Conservation (phyloP, 192 early-diverging fungal species). For the Spizellomyces punctatus region DNA sequence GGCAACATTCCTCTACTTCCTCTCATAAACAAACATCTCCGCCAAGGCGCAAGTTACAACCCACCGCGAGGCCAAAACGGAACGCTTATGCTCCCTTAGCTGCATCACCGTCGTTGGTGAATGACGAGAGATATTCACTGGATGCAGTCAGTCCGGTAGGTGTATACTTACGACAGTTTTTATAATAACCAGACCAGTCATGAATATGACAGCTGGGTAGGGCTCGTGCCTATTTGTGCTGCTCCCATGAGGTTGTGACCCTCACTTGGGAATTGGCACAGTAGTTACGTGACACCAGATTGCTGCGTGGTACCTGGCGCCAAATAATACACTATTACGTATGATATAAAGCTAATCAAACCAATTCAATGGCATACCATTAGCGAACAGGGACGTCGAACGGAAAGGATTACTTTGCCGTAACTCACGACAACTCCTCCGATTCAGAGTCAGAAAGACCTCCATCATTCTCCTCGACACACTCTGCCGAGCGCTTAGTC, state of each 20-base stretch:
- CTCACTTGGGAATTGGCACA: not conserved
- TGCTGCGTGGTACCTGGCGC: no score
- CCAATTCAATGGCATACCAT: not conserved
- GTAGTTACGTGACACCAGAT: not conserved
- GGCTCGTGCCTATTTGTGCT: no score
- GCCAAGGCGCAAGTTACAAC: not conserved
- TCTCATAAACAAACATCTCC: not conserved
- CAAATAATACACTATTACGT: no score
- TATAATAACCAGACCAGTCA: not conserved
- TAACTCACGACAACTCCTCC: not conserved
- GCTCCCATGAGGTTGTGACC: not conserved
- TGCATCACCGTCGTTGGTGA: not conserved
- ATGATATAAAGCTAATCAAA: no score
- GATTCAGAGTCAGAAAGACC: constrained; percentile 11
- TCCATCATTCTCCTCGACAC: not conserved
- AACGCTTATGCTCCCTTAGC: not conserved
- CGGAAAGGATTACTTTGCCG: constrained; percentile 3
- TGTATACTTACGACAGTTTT: not conserved
- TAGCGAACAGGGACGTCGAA: constrained; percentile 3
- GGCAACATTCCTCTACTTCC: no score
- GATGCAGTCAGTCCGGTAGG: constrained; percentile 21
- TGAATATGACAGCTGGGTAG: no score
- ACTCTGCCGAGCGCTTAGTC: constrained; percentile 10
- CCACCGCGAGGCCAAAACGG: not conserved
- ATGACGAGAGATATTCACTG: not conserved